Evolutionary conservation across 192 early-diverging fungal genomes (phyloP).

Genomic region (Gigaspora rosea): DNA sequence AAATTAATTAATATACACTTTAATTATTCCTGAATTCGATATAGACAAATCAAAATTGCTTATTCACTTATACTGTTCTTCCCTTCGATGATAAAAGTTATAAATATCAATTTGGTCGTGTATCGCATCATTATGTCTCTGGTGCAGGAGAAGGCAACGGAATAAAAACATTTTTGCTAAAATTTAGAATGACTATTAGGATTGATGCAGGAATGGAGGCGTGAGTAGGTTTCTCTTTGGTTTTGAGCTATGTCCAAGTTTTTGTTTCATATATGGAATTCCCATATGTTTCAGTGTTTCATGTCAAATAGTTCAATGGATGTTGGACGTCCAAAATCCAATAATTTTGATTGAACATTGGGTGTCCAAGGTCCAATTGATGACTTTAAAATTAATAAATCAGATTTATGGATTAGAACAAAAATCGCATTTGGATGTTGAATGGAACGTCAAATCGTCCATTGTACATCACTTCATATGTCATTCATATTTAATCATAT

Average conservation of each 20-base stretch:
- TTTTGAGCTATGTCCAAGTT: not conserved
- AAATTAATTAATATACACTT: not conserved
- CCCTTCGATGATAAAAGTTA: slow-evolving; percentile 55
- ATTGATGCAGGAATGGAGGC: slow-evolving; percentile 67
- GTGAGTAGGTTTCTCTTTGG: slow-evolving; percentile 25
- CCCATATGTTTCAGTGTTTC: too few species aligned
- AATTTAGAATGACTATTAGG: slow-evolving; percentile 75
- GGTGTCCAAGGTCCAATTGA: too few species aligned
- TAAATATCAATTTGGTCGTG: slow-evolving; percentile 57
- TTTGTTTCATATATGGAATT: not conserved
- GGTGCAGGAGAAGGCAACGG: slow-evolving; percentile 75
- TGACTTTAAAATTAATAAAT: too few species aligned
- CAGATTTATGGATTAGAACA: too few species aligned
- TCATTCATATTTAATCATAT: not conserved
- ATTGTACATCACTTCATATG: too few species aligned
- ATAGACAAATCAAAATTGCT: slow-evolving; percentile 67
- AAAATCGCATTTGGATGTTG: too few species aligned
- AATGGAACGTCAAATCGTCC: too few species aligned
- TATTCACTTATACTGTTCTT: slow-evolving; percentile 70
- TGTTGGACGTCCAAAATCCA: too few species aligned
- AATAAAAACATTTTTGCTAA: slow-evolving; percentile 51
- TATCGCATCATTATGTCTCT: slow-evolving; percentile 59
- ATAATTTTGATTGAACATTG: too few species aligned
- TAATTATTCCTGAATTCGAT: not conserved
- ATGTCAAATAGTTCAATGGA: too few species aligned